These are phyloP conservation scores for Trichoderma gracile DNA, from an alignment of 2,329 filamentous ascomycete genomes.

Conservation along the genomic window DNA sequence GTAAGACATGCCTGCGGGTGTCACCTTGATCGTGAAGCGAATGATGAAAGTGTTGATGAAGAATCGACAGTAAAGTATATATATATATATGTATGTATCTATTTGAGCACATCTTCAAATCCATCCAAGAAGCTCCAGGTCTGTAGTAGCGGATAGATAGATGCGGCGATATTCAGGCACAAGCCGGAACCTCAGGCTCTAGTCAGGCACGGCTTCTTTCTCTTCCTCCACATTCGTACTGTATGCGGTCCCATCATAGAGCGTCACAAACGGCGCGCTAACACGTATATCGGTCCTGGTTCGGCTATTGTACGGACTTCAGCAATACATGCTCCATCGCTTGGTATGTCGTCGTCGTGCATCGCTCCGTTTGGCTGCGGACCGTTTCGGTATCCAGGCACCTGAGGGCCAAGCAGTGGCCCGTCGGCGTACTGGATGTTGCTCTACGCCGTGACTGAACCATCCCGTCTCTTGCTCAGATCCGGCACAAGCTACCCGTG, in stretches of 20 bases:
- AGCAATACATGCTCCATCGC: neutral
- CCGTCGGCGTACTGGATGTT: neutral
- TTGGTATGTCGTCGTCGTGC: neutral
- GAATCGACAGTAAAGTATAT: too few relatives aligned
- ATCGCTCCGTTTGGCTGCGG: neutral
- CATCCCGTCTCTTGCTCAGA: neutral
- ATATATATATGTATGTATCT: too few relatives aligned
- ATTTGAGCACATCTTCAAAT: neutral
- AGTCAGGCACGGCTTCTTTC: constrained; percentile 4
- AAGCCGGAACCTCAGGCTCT: neutral
- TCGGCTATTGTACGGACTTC: constrained; percentile 2
- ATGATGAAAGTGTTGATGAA: neutral
- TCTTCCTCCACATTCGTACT: neutral
- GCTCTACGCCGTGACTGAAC: neutral
- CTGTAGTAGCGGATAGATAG: neutral
- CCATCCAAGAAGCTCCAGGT: neutral
- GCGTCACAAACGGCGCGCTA: constrained; percentile 2
- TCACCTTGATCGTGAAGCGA: neutral
- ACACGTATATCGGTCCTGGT: neutral
- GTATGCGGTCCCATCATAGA: neutral
- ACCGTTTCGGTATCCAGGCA: neutral
- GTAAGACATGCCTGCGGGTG: neutral
- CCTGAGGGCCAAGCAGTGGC: neutral
- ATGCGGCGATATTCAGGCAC: neutral
- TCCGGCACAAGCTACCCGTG: neutral